Evolutionary conservation across 2,329 filamentous ascomycete species (phyloP).

Genomic region (Tolypocladium nubicola): DNA sequence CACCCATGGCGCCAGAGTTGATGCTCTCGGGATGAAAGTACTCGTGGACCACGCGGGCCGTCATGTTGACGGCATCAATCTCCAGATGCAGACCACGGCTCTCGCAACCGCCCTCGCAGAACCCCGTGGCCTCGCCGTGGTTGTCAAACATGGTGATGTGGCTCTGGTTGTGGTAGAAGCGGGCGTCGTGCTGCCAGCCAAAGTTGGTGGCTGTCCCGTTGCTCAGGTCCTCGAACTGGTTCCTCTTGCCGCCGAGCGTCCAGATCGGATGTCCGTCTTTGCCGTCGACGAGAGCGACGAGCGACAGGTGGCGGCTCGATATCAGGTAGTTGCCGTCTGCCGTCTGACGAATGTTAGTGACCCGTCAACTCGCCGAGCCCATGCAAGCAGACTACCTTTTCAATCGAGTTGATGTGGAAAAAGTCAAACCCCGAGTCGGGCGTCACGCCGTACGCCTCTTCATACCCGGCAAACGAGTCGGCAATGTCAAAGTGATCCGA

Average conservation of each 20-base stretch:
- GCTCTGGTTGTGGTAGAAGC: conserved; percentile 16
- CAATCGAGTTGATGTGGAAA: conserved; percentile 26
- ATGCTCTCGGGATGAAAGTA: conserved; percentile 16
- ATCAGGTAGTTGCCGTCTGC: background rate
- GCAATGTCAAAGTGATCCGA: conserved; percentile 17
- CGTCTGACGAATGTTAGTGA: background rate
- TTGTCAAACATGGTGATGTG: conserved; percentile 29
- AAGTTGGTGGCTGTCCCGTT: conserved; percentile 23
- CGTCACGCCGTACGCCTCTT: conserved; percentile 16
- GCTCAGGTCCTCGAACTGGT: conserved; percentile 23
- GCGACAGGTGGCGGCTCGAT: background rate
- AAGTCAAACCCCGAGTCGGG: conserved; percentile 22
- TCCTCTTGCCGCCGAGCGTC: conserved; percentile 24
- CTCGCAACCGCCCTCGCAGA: conserved; percentile 9
- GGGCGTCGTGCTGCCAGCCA: conserved; percentile 27
- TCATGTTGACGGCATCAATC: conserved; percentile 17
- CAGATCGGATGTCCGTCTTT: conserved; percentile 12
- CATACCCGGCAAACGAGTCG: conserved; percentile 16
- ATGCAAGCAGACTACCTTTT: conserved; percentile 20
- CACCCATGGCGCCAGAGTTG: conserved; percentile 16
- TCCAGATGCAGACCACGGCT: conserved; percentile 11
- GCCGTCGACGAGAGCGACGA: background rate
- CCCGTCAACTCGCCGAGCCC: background rate
- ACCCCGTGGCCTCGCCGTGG: conserved; percentile 19
- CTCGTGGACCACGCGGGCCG: conserved; percentile 16